A percentile compares a stretch with the other conserved stretches of the same genome.
These are phyloP conservation scores for Rhytidiadelphus loreus DNA, from an alignment of 225 moss, liverwort and hornwort species.

Conservation along the genomic window DNA sequence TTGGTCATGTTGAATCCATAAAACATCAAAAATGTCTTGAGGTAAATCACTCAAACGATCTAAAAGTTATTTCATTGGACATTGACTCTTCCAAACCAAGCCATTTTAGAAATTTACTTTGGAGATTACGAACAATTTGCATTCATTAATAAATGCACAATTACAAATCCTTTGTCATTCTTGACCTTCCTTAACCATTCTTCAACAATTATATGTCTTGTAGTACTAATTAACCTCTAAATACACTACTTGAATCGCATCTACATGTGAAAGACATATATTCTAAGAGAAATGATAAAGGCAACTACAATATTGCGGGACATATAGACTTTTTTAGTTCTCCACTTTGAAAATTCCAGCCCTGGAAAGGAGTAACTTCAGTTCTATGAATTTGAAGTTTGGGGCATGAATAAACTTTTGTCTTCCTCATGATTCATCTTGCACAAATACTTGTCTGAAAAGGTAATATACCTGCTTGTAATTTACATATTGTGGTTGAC, in stretches of 20 bases:
- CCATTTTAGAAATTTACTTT: too few species aligned
- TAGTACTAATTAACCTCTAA: neutral
- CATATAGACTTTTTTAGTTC: too few species aligned
- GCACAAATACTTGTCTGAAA: accelerated
- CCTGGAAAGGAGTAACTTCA: neutral
- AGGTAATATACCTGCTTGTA: neutral
- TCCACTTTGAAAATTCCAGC: neutral
- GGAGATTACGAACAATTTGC: accelerated
- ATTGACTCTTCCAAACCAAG: neutral
- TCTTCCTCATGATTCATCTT: neutral
- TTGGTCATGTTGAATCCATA: too few species aligned
- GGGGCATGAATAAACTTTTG: too few species aligned
- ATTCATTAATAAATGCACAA: too few species aligned
- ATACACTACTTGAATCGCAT: neutral
- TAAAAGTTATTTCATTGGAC: too few species aligned
- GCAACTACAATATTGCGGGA: accelerated
- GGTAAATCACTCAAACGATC: too few species aligned
- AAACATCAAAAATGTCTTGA: too few species aligned
- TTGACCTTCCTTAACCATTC: accelerated
- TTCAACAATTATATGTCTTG: too few species aligned
- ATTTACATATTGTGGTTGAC: too few species aligned
- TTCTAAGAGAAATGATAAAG: neutral
- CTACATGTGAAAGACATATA: neutral
- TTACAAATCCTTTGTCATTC: neutral
- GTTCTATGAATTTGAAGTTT: too few species aligned